These are phyloP conservation scores for Adansonia madagascariensis DNA, from an alignment of 441 rosid genomes.

Conservation along the genomic window DNA sequence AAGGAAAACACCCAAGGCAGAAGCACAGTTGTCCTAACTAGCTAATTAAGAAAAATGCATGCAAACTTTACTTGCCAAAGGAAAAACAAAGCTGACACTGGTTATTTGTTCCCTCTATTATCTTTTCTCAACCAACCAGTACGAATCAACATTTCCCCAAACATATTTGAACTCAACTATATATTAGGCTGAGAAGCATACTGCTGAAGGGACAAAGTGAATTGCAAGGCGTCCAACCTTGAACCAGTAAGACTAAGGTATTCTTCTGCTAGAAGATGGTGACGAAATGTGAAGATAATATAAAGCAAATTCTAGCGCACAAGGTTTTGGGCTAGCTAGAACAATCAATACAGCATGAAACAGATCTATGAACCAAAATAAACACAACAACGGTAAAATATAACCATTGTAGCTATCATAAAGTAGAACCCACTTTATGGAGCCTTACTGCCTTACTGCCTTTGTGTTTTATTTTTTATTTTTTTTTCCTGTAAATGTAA, in stretches of 20 bases:
- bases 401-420: neutral
- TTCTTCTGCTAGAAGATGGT: conserved; percentile 57
- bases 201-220: conserved; percentile 72
- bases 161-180: conserved; percentile 1
- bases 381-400: neutral
- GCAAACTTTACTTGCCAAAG: conserved; percentile 1
- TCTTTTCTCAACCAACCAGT: conserved; percentile 5
- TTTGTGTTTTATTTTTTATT: neutral
- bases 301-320: neutral
- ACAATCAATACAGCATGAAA: conserved; percentile 8
- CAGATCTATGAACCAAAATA: neutral
- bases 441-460: neutral
- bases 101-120: neutral
- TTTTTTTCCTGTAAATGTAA: neutral
- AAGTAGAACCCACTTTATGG: neutral
- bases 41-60: neutral
- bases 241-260: conserved; percentile 80
- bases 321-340: conserved; percentile 15
- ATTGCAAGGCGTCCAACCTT: conserved; percentile 84
- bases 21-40: neutral
- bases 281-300: neutral
- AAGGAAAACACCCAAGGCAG: too few species aligned
- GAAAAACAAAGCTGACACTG: neutral
- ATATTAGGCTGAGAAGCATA: conserved; percentile 36
- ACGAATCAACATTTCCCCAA: neutral